Evolutionary conservation across 2,329 filamentous ascomycete species (phyloP).

Genomic region (Xylaria sp.): DNA sequence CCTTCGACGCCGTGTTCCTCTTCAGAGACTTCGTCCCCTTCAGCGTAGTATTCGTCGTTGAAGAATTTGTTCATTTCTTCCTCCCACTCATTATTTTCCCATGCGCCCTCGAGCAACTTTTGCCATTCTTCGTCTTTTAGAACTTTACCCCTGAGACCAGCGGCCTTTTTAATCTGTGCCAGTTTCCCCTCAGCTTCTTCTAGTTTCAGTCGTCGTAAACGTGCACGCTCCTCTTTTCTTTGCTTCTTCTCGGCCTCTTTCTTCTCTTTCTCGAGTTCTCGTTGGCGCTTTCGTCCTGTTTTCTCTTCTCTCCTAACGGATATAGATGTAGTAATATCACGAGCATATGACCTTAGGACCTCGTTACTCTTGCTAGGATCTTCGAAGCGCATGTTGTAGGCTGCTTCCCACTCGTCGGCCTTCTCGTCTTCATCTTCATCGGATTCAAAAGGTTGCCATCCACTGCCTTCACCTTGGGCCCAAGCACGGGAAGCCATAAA

Average conservation of each 20-base stretch:
- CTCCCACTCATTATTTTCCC: constrained; percentile 92
- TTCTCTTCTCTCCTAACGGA: constrained; percentile 88
- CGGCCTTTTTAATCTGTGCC: constrained; percentile 87
- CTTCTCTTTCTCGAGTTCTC: constrained; percentile 80
- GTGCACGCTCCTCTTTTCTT: constrained; percentile 82
- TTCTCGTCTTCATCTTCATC: constrained; percentile 80
- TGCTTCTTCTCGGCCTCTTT: constrained; percentile 83
- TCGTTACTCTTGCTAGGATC: constrained; percentile 90
- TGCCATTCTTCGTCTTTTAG: constrained; percentile 83
- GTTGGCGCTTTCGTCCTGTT: constrained; percentile 78
- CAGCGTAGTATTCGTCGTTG: constrained; percentile 89
- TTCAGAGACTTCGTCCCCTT: constrained; percentile 72
- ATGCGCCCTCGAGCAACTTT: constrained; percentile 85
- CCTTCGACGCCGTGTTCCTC: constrained; percentile 63
- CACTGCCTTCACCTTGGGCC: constrained; percentile 74
- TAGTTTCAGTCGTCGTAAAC: constrained; percentile 86
- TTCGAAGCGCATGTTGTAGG: constrained; percentile 96
- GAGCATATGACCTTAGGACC: constrained; percentile 85
- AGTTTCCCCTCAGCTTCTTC: constrained; percentile 92
- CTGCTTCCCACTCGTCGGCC: constrained; percentile 89
- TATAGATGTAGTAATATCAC: constrained; percentile 83
- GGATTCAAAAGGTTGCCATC: constrained; percentile 87
- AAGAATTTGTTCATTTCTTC: constrained; percentile 89
- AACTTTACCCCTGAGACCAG: constrained; percentile 76
- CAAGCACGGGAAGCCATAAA: constrained; percentile 94